Conservation (phyloP, 2,329 filamentous ascomycete species). For the Macroventuria anomochaeta region DNA sequence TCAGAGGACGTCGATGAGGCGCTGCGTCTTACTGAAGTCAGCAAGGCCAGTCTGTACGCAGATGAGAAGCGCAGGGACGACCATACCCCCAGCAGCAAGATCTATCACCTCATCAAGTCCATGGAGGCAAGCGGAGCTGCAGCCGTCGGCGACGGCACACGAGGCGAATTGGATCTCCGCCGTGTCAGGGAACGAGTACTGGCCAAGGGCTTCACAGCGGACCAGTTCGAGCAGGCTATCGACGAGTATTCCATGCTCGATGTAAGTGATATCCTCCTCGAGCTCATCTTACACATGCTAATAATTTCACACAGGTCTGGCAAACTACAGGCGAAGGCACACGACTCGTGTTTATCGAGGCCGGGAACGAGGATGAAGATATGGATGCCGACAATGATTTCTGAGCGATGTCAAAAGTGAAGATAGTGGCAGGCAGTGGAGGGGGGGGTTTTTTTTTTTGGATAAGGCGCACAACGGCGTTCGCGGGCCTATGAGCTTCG, state of each 20-base stretch:
- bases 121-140: constrained; percentile 85
- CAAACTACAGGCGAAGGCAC: constrained; percentile 63
- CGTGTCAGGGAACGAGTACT: constrained; percentile 90
- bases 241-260: constrained; percentile 88
- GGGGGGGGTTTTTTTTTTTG: too few species aligned
- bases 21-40: constrained; percentile 86
- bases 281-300: constrained; percentile 30
- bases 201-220: constrained; percentile 94
- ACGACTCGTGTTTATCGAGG: constrained; percentile 61
- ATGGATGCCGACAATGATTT: constrained; percentile 48
- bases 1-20: constrained; percentile 97
- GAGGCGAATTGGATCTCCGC: constrained; percentile 81
- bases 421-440: constrained; percentile 18
- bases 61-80: constrained; percentile 67
- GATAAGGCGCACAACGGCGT: constrained; percentile 38
- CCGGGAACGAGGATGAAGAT: constrained; percentile 55
- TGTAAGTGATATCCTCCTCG: constrained; percentile 67
- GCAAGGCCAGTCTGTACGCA: constrained; percentile 85
- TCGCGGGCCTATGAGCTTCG: constrained; percentile 8
- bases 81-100: constrained; percentile 83
- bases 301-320: constrained; percentile 55
- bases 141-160: constrained; percentile 74
- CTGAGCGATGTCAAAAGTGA: constrained; percentile 25
- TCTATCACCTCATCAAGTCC: constrained; percentile 91
- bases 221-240: constrained; percentile 85